Evolutionary conservation across 2,329 filamentous ascomycete species (phyloP).

Genomic region (Trichophyton mentagrophytes): DNA sequence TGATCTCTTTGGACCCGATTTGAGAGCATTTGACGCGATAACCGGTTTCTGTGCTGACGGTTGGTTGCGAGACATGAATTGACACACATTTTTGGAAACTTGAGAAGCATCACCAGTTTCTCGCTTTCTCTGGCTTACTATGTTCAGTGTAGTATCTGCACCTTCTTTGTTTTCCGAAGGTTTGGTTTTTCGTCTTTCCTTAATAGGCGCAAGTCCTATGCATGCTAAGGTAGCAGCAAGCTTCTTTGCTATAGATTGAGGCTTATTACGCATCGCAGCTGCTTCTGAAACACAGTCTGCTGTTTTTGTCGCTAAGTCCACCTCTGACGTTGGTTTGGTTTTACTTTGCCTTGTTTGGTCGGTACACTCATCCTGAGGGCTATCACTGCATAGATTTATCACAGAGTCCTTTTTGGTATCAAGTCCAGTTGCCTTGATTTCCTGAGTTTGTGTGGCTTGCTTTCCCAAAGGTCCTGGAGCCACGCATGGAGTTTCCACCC

Average conservation of each 20-base stretch:
- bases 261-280: neutral
- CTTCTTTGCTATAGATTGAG: constrained; percentile 6
- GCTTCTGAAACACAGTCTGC: neutral
- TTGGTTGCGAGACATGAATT: constrained; percentile 12
- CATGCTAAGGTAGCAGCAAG: constrained; percentile 2
- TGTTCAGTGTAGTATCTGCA: neutral
- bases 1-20: neutral
- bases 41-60: neutral
- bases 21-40: neutral
- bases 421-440: no score
- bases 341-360: neutral
- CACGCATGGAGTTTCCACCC: no score
- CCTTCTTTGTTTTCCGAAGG: neutral
- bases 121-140: neutral
- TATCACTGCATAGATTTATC: neutral
- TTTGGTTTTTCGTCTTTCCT: no score
- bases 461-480: neutral
- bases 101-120: constrained; percentile 4
- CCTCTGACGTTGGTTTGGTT: no score
- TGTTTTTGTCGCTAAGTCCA: no score
- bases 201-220: constrained; percentile 3
- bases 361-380: neutral
- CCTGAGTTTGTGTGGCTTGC: neutral
- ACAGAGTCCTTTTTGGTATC: neutral
- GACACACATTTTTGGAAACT: constrained; percentile 13